Evolutionary conservation across 108 stramenopile genomes (phyloP), one percentile per base, ranked within the genome.

Genomic region (Chaetoceros tenuissimus): DNA sequence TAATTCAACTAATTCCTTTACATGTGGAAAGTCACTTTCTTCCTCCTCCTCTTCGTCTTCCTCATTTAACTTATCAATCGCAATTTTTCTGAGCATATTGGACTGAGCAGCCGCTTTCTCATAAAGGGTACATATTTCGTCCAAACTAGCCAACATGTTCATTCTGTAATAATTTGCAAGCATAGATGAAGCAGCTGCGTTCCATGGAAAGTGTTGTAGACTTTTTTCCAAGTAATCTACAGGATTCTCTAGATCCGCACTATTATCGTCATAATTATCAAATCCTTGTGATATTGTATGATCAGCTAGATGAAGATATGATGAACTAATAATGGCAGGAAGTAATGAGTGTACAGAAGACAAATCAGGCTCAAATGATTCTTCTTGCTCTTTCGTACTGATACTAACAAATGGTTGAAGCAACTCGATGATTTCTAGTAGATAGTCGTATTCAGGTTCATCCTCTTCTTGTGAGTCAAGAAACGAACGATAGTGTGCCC

Each of bases 1-100:
- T n/a, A 82, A 46, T 59, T 92, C 84, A 23, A 92, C 76, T 84
- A 81, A 82, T 71, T 92, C 84, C 55, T 86, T 83, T 24, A 68
- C 64, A 59, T 54, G 64, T 45, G 59, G 46, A 3, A 48, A 57
- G 24, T 71, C 62, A 2, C 25, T 48, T 22, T 55, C 66, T 31
- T 24, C 68, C 31, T 60, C 54, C 0, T 28, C 51, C 19, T 57
- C 63, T 2, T 72, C 62, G 7, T 59, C 51, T 16, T 71, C 47
- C 18, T 16, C 0, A 18, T 8, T 26, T 1, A 83, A 54, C 1
- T 64, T 57, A 3, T 44, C 51, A 26, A 80, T 24, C 3, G 62
- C 71, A 29, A 31, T 46, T n/a, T 59, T 21, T 46, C 73, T 53
- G 23, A 79, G 57, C 5, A 45, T n/a, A 13, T 25, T 45, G 19